Conservation (phyloP, 176 grass and related monocot genomes). For the Coix lacrymajobi region DNA sequence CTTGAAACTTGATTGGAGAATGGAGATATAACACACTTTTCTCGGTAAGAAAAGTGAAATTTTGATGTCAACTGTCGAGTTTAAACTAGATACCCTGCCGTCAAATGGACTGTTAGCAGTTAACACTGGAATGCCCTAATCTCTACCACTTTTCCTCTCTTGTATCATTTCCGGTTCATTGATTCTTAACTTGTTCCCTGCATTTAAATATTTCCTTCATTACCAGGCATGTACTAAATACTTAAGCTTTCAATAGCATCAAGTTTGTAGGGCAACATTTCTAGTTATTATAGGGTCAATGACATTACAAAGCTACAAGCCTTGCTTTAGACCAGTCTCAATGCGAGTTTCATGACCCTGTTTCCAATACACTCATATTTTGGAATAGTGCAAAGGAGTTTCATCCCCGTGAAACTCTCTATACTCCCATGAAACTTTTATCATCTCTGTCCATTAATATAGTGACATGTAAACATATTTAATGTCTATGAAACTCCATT, state of each 20-base stretch:
- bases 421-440: too few species aligned
- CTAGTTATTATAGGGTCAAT: neutral
- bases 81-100: neutral
- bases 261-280: neutral
- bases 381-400: too few species aligned
- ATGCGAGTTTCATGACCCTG: too few species aligned
- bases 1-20: neutral
- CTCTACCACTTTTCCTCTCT: neutral
- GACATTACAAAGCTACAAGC: neutral
- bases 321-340: too few species aligned
- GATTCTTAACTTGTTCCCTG: neutral
- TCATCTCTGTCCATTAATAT: too few species aligned
- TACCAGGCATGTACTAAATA: neutral
- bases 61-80: neutral
- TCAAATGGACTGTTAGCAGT: neutral
- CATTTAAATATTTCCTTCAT: slow-evolving; percentile 13
- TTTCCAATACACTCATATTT: too few species aligned
- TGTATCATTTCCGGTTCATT: slow-evolving; percentile 4
- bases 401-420: too few species aligned
- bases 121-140: neutral
- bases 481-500: too few species aligned
- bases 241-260: neutral
- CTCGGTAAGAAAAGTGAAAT: neutral
- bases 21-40: neutral
- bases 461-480: too few species aligned